These are phyloP conservation scores for Colletotrichum shisoi DNA, from an alignment of 2,329 filamentous ascomycete species.

Conservation along the genomic window DNA sequence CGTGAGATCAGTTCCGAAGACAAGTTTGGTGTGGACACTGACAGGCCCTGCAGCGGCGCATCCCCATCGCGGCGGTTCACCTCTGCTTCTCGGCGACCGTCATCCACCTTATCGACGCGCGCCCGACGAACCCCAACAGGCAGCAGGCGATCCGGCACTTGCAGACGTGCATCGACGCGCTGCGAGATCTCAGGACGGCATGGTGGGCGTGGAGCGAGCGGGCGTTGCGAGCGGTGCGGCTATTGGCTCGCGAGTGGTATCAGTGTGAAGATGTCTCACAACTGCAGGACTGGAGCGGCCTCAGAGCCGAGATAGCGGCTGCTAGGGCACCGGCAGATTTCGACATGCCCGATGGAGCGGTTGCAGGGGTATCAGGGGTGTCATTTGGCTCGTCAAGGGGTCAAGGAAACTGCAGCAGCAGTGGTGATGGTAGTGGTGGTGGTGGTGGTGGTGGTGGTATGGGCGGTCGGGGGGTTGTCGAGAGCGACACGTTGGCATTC, in stretches of 20 bases:
- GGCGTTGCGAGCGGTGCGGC: conserved; percentile 32
- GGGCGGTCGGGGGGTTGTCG: neutral
- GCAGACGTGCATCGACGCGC: conserved; percentile 35
- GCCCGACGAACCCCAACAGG: conserved; percentile 28
- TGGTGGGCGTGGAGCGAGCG: conserved; percentile 40
- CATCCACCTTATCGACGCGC: conserved; percentile 41
- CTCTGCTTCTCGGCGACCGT: conserved; percentile 39
- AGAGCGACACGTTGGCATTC: conserved; percentile 4
- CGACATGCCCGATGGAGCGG: neutral
- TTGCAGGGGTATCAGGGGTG: neutral
- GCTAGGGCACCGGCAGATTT: neutral
- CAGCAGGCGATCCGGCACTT: conserved; percentile 36
- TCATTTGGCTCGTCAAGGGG: neutral
- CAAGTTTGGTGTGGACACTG: neutral
- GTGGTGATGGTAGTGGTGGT: too few species aligned
- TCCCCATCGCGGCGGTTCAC: conserved; percentile 41
- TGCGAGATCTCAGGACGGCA: conserved; percentile 36
- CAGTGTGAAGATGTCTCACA: conserved; percentile 34
- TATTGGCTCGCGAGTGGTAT: conserved; percentile 40
- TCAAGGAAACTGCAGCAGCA: neutral
- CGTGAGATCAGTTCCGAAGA: conserved; percentile 19
- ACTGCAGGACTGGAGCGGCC: conserved; percentile 11
- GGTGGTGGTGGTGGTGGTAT: too few species aligned
- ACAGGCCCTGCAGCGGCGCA: conserved; percentile 30
- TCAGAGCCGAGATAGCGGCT: neutral